Base-by-base conservation (phyloP, 2,329 filamentous ascomycete species). In the Uncinocarpus reesii region DNA sequence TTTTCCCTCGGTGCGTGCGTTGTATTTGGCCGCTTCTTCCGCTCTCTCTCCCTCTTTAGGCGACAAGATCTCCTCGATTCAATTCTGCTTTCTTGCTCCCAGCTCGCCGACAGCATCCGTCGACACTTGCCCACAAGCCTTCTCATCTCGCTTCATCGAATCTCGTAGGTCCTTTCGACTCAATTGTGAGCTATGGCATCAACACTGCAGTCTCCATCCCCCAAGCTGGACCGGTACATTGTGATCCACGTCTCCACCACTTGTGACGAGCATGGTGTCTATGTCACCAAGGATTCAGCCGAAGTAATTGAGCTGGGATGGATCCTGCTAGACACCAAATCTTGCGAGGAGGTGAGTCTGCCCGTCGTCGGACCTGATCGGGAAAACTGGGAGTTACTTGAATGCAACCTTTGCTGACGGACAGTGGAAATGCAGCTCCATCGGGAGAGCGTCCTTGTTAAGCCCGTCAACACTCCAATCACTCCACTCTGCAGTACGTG, bases 251-350 rank as follows among this genome's bases (percentile, higher is more conserved):
- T 96, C 63, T 92, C 92, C 55, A 98, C 92, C 29, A 98, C 92
- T 58, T 98, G 92, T 71, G 92, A 98, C 69, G 92, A 98, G 69
- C 92, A 98, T 71, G 92, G 92, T 55, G 92, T 98, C 57, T 98
- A 98, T 69, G 92, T 98, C 51, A 98, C 92, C 52, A 96, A 96
- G 72, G 92, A 98, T 71, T 96, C 92, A 51, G 92, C 92, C 54
- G 92, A 98, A 74, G 92, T 98, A 57, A 98, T 98, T 69, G 92
- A 98, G 78, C 78, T 98, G 65, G 92, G 90, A 55, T 98, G 92
- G 92, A 95, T 96, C 64, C 73, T 98, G 62, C 77, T 95, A 55
- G 89, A 95, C 66, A 84, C 87, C 57, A 92, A 90, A 73, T 84
- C 79, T 55, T 84, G 88, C 60, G 89, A 95, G 60, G 89, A 95